phyloP scores from a whole-genome alignment of 2,329 filamentous ascomycete genomes.

The Xylariaceae sp. region DNA sequence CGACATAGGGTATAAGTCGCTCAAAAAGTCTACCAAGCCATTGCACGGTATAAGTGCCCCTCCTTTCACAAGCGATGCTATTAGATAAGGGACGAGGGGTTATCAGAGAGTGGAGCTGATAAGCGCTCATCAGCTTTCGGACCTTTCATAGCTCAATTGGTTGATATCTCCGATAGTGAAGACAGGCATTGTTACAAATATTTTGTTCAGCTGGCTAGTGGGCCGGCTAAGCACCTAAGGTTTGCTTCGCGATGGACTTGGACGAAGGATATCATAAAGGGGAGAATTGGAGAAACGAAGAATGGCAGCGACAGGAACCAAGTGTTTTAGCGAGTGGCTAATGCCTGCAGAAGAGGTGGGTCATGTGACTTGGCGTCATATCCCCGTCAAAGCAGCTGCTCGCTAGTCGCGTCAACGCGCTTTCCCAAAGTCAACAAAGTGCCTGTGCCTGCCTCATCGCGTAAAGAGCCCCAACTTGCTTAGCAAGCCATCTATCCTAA shows the following conservation, averaged over 20 bases:
- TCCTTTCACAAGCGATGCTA: conserved; percentile 1
- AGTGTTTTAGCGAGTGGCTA: neutral
- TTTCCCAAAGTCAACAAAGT: conserved; percentile 36
- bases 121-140: conserved; percentile 4
- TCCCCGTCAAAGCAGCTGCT: conserved; percentile 20
- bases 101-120: conserved; percentile 7
- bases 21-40: conserved; percentile 1
- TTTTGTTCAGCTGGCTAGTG: no score
- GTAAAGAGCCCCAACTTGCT: neutral
- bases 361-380: conserved; percentile 41
- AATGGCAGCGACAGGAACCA: neutral
- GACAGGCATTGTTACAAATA: no score
- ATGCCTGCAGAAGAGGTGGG: neutral
- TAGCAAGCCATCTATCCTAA: neutral
- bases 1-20: neutral
- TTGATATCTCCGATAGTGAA: no score
- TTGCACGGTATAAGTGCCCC: conserved; percentile 9
- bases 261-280: no score
- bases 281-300: neutral
- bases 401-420: conserved; percentile 34
- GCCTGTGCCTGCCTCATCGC: neutral
- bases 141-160: no score
- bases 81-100: conserved; percentile 4
- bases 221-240: no score
- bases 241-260: no score